phyloP scores from a whole-genome alignment of 163 green algal species.

The Picocystis sp. region DNA sequence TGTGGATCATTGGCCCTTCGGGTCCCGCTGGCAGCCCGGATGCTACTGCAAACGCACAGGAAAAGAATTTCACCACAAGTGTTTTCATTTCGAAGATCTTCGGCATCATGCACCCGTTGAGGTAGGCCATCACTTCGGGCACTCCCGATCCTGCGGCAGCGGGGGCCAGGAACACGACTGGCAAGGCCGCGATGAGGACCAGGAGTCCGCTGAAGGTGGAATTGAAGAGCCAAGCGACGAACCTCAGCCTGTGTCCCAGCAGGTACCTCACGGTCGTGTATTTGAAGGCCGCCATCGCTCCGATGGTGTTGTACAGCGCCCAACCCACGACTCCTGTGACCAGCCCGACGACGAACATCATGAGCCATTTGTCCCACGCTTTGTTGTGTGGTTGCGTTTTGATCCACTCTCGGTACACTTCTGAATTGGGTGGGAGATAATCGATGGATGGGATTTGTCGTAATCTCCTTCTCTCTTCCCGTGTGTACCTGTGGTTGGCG shows the following conservation, averaged over 20 bases:
- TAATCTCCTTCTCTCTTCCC: no score
- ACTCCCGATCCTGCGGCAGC: conserved; percentile 46
- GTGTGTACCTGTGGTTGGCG: no score
- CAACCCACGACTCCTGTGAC: conserved; percentile 7
- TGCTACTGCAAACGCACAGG: conserved; percentile 28
- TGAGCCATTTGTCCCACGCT: conserved; percentile 5
- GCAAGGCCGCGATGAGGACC: conserved; percentile 41
- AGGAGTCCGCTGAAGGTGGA: conserved; percentile 35
- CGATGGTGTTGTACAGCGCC: conserved; percentile 6
- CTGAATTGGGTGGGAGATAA: no score
- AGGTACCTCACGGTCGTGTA: conserved; percentile 41
- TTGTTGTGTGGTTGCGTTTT: not conserved
- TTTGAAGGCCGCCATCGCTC: conserved; percentile 39
- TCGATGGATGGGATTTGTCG: no score
- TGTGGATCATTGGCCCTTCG: conserved; percentile 84
- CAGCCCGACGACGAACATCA: conserved; percentile 7
- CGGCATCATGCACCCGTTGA: conserved; percentile 66
- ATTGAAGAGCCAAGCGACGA: conserved; percentile 66
- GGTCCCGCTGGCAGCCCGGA: conserved; percentile 70
- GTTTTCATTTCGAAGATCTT: conserved; percentile 71
- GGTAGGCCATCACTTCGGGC: conserved; percentile 74
- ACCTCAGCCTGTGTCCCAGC: conserved; percentile 36
- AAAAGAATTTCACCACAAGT: conserved; percentile 62
- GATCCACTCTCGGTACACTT: no score
- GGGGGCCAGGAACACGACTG: conserved; percentile 47